phyloP scores from a whole-genome alignment of 805 yeast genomes.

The Starmerella bombi region DNA sequence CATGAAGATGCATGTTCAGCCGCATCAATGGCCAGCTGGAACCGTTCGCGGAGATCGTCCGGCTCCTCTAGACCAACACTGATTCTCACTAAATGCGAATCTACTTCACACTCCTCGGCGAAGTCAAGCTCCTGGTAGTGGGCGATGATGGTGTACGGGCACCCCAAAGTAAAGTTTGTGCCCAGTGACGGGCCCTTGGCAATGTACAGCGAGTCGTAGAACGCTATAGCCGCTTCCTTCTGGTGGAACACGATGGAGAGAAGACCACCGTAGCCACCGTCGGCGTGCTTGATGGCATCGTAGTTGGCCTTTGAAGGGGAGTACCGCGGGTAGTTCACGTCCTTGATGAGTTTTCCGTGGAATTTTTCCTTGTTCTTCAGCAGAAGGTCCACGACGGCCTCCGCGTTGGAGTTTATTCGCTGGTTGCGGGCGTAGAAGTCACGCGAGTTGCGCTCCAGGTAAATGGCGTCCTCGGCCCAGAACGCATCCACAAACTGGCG shows the following conservation, averaged over 20 bases:
- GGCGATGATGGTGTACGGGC: constrained; percentile 80
- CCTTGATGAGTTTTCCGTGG: constrained; percentile 37
- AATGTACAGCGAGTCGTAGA: constrained; percentile 54
- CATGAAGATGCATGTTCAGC: constrained; percentile 15
- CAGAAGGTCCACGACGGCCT: constrained; percentile 27
- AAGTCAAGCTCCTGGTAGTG: constrained; percentile 73
- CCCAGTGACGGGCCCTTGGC: constrained; percentile 89
- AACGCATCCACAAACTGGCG: constrained; percentile 58
- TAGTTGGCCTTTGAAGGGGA: constrained; percentile 45
- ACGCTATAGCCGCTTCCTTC: constrained; percentile 51
- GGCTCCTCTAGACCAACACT: constrained; percentile 76
- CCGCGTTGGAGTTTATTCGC: constrained; percentile 31
- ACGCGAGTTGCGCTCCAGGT: constrained; percentile 82
- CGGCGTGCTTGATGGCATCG: constrained; percentile 50
- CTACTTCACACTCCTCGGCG: constrained; percentile 72
- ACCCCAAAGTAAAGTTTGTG: constrained; percentile 75
- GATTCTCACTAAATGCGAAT: constrained; percentile 59
- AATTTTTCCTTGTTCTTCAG: constrained; percentile 10
- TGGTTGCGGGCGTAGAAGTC: constrained; percentile 59
- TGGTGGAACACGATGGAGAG: constrained; percentile 59
- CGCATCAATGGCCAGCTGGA: constrained; percentile 39
- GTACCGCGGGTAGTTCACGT: constrained; percentile 59
- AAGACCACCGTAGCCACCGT: constrained; percentile 84
- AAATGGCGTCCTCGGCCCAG: constrained; percentile 92
- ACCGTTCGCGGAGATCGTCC: constrained; percentile 38